A percentile compares a stretch with the other conserved stretches of the same genome.
phyloP scores from a whole-genome alignment of 2,329 filamentous ascomycete genomes.

The Pseudogymnoascus pannorum region DNA sequence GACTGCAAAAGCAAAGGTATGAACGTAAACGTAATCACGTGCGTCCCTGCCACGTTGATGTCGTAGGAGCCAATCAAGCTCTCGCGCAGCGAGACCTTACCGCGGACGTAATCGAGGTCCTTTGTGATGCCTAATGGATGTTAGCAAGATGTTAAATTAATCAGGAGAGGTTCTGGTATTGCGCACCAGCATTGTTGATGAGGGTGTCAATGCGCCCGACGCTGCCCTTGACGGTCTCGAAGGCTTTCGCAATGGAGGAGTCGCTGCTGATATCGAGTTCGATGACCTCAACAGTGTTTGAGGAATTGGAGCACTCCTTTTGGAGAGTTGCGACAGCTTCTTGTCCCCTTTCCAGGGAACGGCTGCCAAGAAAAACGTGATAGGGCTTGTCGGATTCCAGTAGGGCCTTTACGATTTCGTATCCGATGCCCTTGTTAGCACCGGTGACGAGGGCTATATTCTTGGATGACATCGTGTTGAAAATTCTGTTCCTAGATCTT shows the following conservation, averaged over 20 bases:
- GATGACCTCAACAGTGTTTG: slow-evolving; percentile 19
- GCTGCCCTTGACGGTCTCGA: slow-evolving; percentile 14
- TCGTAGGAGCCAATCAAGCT: slow-evolving; percentile 23
- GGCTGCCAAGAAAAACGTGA: slow-evolving; percentile 34
- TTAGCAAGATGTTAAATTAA: slow-evolving; percentile 6
- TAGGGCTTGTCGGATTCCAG: slow-evolving; percentile 31
- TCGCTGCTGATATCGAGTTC: slow-evolving; percentile 21
- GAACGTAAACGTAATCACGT: slow-evolving; percentile 27
- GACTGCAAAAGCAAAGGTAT: slow-evolving; percentile 35
- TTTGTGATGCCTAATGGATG: slow-evolving; percentile 19
- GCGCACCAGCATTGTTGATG: slow-evolving; percentile 21
- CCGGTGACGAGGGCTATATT: slow-evolving; percentile 34
- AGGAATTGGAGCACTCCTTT: slow-evolving; percentile 25
- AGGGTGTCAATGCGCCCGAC: slow-evolving; percentile 18
- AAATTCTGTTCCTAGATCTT: background rate
- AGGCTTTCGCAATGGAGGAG: slow-evolving; percentile 20
- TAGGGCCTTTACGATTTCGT: slow-evolving; percentile 35
- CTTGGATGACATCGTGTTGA: background rate
- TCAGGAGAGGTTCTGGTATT: slow-evolving; percentile 11
- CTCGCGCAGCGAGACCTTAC: slow-evolving; percentile 24
- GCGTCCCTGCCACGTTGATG: slow-evolving; percentile 28
- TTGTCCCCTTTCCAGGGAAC: slow-evolving; percentile 30
- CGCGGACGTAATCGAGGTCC: slow-evolving; percentile 25
- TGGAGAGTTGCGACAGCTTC: slow-evolving; percentile 31
- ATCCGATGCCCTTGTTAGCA: slow-evolving; percentile 38